Evolutionary conservation across 1,139 yeast species (phyloP).

Genomic region (Yamadazyma triangularis): DNA sequence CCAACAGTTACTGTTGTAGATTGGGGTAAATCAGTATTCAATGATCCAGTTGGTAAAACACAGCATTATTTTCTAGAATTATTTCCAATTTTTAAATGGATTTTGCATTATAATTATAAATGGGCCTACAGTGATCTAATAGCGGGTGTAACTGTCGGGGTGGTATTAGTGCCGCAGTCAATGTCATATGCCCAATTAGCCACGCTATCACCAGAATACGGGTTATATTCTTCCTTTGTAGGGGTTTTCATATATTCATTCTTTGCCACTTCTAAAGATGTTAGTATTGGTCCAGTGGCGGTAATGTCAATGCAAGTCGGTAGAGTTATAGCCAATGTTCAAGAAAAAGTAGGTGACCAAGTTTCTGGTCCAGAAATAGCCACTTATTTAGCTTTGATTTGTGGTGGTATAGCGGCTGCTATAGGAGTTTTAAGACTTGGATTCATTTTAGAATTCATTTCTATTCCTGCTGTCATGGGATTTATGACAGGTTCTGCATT

Average conservation of each 20-base stretch:
- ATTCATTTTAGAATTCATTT: constrained; percentile 81
- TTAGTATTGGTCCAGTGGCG: constrained; percentile 95
- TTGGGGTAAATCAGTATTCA: constrained; percentile 34
- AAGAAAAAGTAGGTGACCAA: constrained; percentile 29
- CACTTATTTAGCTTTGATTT: constrained; percentile 69
- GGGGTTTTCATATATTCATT: constrained; percentile 87
- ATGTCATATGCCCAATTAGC: constrained; percentile 95
- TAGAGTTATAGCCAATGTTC: constrained; percentile 67
- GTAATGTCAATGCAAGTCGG: constrained; percentile 90
- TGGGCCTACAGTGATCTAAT: constrained; percentile 84
- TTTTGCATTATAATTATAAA: constrained; percentile 69
- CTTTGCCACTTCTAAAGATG: constrained; percentile 94
- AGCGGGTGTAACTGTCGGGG: constrained; percentile 92
- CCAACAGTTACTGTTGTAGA: constrained; percentile 41
- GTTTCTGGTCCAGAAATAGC: constrained; percentile 68
- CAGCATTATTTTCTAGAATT: constrained; percentile 52
- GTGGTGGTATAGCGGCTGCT: constrained; percentile 83
- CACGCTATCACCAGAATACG: constrained; percentile 74
- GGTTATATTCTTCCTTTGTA: constrained; percentile 86
- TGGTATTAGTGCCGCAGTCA: constrained; percentile 89
- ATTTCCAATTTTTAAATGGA: constrained; percentile 80
- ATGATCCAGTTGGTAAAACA: constrained; percentile 37
- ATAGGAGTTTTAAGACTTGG: constrained; percentile 82
- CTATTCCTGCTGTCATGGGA: constrained; percentile 90
- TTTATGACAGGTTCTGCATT: constrained; percentile 95